phyloP scores from a whole-genome alignment of 2,329 filamentous ascomycete genomes.

The Fonsecaea multimorphosa region DNA sequence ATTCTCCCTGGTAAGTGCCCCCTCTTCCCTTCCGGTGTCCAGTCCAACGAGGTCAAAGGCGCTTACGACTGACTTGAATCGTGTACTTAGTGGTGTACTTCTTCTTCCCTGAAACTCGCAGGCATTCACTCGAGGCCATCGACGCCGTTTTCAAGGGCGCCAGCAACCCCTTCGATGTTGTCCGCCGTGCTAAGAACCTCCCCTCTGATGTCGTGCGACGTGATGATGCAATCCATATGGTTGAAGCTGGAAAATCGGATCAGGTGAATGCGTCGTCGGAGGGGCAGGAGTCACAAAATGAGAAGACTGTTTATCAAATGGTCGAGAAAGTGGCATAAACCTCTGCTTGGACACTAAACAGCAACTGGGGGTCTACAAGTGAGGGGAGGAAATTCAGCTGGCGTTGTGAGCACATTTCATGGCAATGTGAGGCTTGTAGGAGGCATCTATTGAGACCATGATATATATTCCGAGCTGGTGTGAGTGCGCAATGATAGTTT shows the following conservation, averaged over 20 bases:
- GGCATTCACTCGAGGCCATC: neutral
- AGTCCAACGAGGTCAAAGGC: neutral
- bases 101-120: neutral
- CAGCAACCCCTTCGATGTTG: neutral
- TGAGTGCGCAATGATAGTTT: neutral
- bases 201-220: neutral
- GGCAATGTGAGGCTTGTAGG: neutral
- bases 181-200: neutral
- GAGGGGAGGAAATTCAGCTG: neutral
- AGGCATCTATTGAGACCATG: neutral
- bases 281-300: neutral
- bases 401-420: neutral
- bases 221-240: neutral
- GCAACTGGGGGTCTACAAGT: neutral
- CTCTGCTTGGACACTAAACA: neutral
- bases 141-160: slow-evolving; percentile 2
- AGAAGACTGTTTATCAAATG: neutral
- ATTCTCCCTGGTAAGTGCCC: neutral
- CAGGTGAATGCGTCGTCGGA: neutral
- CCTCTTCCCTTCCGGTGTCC: neutral
- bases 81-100: neutral
- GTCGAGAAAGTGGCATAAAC: neutral
- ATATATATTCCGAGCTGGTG: neutral
- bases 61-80: neutral
- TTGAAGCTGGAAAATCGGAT: neutral